Conservation (phyloP, 2,329 filamentous ascomycete genomes). For the Fusarium begoniae region DNA sequence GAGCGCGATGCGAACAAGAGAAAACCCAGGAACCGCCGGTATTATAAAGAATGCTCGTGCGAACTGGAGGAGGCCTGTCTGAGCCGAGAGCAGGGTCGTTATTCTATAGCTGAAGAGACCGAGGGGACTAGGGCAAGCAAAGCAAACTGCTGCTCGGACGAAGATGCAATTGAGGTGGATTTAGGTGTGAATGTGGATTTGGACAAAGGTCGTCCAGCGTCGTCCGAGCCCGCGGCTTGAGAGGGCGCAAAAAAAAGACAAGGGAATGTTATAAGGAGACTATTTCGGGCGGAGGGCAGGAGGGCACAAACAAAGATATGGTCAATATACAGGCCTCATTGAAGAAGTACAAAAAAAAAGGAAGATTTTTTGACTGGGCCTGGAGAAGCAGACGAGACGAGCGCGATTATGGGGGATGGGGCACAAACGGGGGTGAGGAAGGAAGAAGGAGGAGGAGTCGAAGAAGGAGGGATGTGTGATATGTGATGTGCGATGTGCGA, state of each 20-base stretch:
- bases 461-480: constrained; percentile 31
- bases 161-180: constrained; percentile 37
- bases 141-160: constrained; percentile 37
- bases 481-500: constrained; percentile 19
- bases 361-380: constrained; percentile 40
- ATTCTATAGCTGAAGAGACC: constrained; percentile 30
- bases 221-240: constrained; percentile 43
- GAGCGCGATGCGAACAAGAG: constrained; percentile 43
- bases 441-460: constrained; percentile 37
- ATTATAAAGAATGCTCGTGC: constrained; percentile 48
- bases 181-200: constrained; percentile 27
- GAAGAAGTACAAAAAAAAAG: constrained; percentile 36
- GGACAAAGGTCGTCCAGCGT: constrained; percentile 40
- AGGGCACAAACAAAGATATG: constrained; percentile 45
- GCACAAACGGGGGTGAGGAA: constrained; percentile 37
- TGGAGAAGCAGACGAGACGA: constrained; percentile 42
- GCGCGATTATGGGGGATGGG: constrained; percentile 38
- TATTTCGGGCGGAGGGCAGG: constrained; percentile 18
- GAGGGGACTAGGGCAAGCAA: constrained; percentile 27
- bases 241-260: constrained; percentile 37
- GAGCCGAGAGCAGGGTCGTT: constrained; percentile 33
- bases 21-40: constrained; percentile 45
- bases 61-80: constrained; percentile 35
- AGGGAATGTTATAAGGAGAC: constrained; percentile 33
- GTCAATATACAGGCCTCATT: constrained; percentile 53